Base-by-base conservation (phyloP, 805 yeast genomes). In the Isabelozyma pseudorhagii region DNA sequence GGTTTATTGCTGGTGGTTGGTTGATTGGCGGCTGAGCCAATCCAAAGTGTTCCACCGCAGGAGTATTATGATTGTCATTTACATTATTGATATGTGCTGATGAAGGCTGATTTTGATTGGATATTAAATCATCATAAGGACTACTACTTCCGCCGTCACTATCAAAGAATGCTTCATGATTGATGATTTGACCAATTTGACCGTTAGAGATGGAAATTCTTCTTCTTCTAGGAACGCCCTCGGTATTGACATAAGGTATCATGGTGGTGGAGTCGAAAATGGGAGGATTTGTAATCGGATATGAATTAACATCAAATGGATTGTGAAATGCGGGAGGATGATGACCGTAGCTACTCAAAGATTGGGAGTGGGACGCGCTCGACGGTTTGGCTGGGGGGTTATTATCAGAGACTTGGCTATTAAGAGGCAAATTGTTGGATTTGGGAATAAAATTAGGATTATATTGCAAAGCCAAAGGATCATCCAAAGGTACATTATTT, bases 151-250 rank as follows among this genome's bases (percentile, higher is more conserved):
- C 31, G 3, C 25, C 42, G 25, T 69, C 69, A 45, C 62, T 58
- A 40, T 66, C 62, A 46, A 65, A 66, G 25, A 63, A 61, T 2
- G 75, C 75, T 52, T 72, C 78, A 55, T 74, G 78, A 56, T 65
- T 72, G 42, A 81, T 77, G 36, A 87, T 79, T 60, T 87, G 96
- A 44, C 91, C 88, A 55, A 87, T 87, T 61, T 87, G 96, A 59
- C 96, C 96, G 67, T 87, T 87, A 9, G 93, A 85, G 46, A 87
- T 87, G 42, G 94, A 87, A 2, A 87, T 83, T 61, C 96, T 77
- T 62, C 94, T 74, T 61, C 85, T 72, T 43, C 78, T 60, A 17
- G 72, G 62, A 6, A 60, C 57, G 1, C 67, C 65, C n/a, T 69
- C 69, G 38, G 60, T 71, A 39, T 65, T 55, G 21, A 55, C 46